A percentile compares a stretch with the other conserved stretches of the same genome.
These are phyloP conservation scores for Stellera chamaejasme DNA, from an alignment of 345 rosid species.

Conservation along the genomic window DNA sequence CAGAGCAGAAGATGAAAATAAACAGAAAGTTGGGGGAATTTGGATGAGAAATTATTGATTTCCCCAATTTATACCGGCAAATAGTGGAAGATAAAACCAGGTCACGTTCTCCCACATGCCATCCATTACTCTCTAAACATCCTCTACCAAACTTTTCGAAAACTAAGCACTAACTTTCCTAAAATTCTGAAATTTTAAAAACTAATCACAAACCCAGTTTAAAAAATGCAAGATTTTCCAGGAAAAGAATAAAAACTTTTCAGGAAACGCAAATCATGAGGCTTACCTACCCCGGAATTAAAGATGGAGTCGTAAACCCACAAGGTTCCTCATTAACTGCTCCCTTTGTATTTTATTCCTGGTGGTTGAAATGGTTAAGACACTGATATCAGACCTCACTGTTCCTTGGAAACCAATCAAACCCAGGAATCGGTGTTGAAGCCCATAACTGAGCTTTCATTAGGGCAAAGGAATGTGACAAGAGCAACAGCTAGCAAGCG, in stretches of 20 bases:
- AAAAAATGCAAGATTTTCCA: slow-evolving; percentile 5
- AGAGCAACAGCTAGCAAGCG: slow-evolving; percentile 1
- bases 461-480: slow-evolving; percentile 11
- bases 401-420: slow-evolving; percentile 18
- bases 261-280: slow-evolving; percentile 8
- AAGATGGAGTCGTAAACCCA: slow-evolving; percentile 25
- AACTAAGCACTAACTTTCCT: slow-evolving; percentile 10
- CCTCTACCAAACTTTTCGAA: slow-evolving; percentile 30
- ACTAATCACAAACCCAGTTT: slow-evolving; percentile 9
- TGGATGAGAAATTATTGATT: slow-evolving; percentile 21
- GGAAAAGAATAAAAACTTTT: slow-evolving; percentile 4
- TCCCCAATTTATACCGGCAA: slow-evolving; percentile 20
- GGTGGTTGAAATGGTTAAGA: slow-evolving; percentile 10
- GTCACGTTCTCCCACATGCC: slow-evolving; percentile 54
- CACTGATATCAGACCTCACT: slow-evolving; percentile 11
- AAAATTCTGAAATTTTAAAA: slow-evolving; percentile 7
- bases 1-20: neutral
- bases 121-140: slow-evolving; percentile 30
- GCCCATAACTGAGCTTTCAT: slow-evolving; percentile 3
- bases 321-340: slow-evolving; percentile 28
- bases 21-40: slow-evolving; percentile 3
- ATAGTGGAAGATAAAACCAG: slow-evolving; percentile 27
- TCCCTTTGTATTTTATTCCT: slow-evolving; percentile 9
- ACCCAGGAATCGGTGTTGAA: slow-evolving; percentile 2
- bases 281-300: slow-evolving; percentile 21